Percentiles rank a stretch among this genome's conserved stretches.
These are phyloP conservation scores for Boletus fagicola DNA, from an alignment of 768 basidiomycete genomes.

Conservation along the genomic window DNA sequence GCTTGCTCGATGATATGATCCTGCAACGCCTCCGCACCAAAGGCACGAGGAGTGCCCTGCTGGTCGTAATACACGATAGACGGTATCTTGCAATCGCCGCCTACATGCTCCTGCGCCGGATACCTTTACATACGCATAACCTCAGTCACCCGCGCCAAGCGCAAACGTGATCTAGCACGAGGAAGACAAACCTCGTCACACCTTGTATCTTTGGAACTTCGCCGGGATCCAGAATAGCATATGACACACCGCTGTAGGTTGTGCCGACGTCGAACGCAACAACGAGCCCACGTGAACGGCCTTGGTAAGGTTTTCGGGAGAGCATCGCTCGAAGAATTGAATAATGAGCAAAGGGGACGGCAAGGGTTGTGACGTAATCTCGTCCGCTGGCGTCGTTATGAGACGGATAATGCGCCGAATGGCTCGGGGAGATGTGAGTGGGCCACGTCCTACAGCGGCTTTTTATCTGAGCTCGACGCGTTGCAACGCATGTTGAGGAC, in stretches of 20 bases:
- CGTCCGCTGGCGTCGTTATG: neutral
- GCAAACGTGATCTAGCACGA: conserved; percentile 10
- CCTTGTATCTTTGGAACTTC: conserved; percentile 37
- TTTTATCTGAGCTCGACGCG: conserved; percentile 22
- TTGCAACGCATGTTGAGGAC: conserved; percentile 1
- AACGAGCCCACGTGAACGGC: conserved; percentile 36
- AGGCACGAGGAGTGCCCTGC: conserved; percentile 38
- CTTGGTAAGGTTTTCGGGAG: conserved; percentile 38
- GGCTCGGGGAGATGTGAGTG: neutral
- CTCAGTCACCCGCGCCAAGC: neutral
- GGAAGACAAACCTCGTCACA: conserved; percentile 31
- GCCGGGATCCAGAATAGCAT: conserved; percentile 42
- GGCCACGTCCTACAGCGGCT: neutral
- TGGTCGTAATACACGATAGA: conserved; percentile 47
- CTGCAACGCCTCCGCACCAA: conserved; percentile 45
- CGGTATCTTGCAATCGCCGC: conserved; percentile 49
- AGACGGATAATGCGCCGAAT: neutral
- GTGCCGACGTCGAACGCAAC: conserved; percentile 43
- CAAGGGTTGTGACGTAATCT: conserved; percentile 13
- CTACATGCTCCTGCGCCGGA: conserved; percentile 43
- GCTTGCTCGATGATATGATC: conserved; percentile 40
- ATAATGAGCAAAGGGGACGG: neutral
- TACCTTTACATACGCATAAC: conserved; percentile 22
- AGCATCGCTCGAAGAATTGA: conserved; percentile 23
- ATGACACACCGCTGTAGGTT: conserved; percentile 41